Conservation (phyloP, 148 eudicot species). For the Vaccinium vitisidaea region DNA sequence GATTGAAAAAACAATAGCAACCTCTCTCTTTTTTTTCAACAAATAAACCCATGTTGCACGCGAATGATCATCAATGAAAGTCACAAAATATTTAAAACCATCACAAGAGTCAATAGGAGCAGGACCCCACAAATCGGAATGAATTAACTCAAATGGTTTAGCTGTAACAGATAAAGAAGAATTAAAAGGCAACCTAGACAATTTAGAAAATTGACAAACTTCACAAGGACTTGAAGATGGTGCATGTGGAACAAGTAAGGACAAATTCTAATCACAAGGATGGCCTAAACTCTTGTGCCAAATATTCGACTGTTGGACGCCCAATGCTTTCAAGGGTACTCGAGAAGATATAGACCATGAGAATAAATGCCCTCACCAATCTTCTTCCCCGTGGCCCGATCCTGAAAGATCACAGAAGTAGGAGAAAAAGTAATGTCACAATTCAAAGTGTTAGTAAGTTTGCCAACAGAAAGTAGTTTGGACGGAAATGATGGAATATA, state of each 20-base stretch:
- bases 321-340: not conserved
- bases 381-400: not conserved
- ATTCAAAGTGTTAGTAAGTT: not conserved
- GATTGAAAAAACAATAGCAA: not conserved
- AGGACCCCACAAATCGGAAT: not conserved
- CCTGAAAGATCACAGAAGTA: not conserved
- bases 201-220: not conserved
- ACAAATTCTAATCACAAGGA: not conserved
- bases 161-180: not conserved
- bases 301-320: not conserved
- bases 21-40: not conserved
- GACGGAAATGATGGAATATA: not conserved
- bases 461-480: not conserved
- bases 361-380: not conserved
- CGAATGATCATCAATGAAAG: not conserved
- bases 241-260: not conserved
- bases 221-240: not conserved
- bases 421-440: not conserved
- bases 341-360: not conserved
- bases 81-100: not conserved
- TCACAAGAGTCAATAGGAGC: not conserved
- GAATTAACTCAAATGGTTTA: conserved; percentile 3
- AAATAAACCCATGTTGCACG: not conserved
- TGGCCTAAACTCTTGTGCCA: not conserved
- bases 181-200: not conserved